These are phyloP conservation scores for Wickerhamiella brachini DNA, from an alignment of 805 yeast species.

Conservation along the genomic window DNA sequence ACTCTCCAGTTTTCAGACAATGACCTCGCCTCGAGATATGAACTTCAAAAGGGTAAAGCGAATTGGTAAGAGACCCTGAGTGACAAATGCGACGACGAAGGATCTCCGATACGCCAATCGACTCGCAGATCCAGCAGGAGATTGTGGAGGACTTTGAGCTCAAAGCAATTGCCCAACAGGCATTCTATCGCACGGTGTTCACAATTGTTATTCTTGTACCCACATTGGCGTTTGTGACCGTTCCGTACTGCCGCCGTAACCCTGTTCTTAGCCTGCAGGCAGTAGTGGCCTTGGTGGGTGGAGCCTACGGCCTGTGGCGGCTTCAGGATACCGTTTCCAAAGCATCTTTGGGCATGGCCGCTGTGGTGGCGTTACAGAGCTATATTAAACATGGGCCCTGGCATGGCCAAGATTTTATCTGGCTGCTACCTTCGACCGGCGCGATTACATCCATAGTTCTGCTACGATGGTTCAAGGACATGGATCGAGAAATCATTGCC, in stretches of 20 bases:
- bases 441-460: conserved; percentile 15
- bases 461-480: conserved; percentile 20
- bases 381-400: conserved; percentile 17
- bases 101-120: conserved; percentile 3
- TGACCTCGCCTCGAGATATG: no score
- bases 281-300: conserved; percentile 14
- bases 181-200: conserved; percentile 17
- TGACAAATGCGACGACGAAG: conserved; percentile 1
- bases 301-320: conserved; percentile 17
- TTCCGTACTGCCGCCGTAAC: conserved; percentile 19
- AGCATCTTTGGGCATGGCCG: conserved; percentile 14
- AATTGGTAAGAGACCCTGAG: no score
- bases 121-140: conserved; percentile 22
- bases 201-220: conserved; percentile 20
- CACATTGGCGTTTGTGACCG: conserved; percentile 21
- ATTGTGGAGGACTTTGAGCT: conserved; percentile 16
- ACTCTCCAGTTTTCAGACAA: no score
- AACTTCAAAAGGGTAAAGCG: no score
- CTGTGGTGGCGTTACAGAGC: conserved; percentile 14
- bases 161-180: conserved; percentile 16
- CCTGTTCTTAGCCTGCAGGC: conserved; percentile 20
- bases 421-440: conserved; percentile 21
- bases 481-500: conserved; percentile 10
- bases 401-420: conserved; percentile 20
- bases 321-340: conserved; percentile 5